Percentiles rank a stretch among this genome's conserved stretches.
Evolutionary conservation across 305 asterid species (phyloP).

Genomic region (Ruellia speciosa): DNA sequence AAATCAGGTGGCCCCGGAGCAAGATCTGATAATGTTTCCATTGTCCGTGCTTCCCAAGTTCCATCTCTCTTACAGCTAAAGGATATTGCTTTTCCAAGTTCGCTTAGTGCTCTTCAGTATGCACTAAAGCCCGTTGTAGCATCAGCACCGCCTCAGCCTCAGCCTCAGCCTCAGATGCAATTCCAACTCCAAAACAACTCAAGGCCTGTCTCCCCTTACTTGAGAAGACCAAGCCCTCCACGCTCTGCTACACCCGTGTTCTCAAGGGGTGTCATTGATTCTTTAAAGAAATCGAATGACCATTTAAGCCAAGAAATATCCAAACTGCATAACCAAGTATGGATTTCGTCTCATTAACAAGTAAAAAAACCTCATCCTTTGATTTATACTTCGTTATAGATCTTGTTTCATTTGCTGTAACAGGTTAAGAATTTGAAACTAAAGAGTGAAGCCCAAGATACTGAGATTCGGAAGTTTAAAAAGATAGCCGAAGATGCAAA

Average conservation of each 20-base stretch:
- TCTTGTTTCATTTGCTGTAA: slow-evolving; percentile 8
- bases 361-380: not conserved
- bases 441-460: slow-evolving; percentile 52
- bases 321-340: slow-evolving; percentile 64
- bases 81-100: slow-evolving; percentile 82
- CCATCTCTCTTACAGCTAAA: slow-evolving; percentile 71
- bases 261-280: slow-evolving; percentile 73
- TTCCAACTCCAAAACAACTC: slow-evolving; percentile 38
- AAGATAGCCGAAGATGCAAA: slow-evolving; percentile 44
- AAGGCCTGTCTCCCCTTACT: slow-evolving; percentile 72
- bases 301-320: slow-evolving; percentile 62
- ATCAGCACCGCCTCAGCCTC: slow-evolving; percentile 26
- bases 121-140: slow-evolving; percentile 62
- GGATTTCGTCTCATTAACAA: slow-evolving; percentile 12
- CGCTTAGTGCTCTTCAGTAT: slow-evolving; percentile 73
- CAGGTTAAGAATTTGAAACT: slow-evolving; percentile 62
- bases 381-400: slow-evolving; percentile 4
- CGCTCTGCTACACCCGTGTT: slow-evolving; percentile 60
- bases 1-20: slow-evolving; percentile 43
- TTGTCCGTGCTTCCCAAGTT: slow-evolving; percentile 85
- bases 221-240: slow-evolving; percentile 84
- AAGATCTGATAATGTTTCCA: slow-evolving; percentile 36
- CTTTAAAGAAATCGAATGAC: slow-evolving; percentile 71
- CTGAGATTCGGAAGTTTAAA: slow-evolving; percentile 51
- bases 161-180: slow-evolving; percentile 19